Conservation (phyloP, 2,329 filamentous ascomycete species). For the Calonectria hongkongensis region DNA sequence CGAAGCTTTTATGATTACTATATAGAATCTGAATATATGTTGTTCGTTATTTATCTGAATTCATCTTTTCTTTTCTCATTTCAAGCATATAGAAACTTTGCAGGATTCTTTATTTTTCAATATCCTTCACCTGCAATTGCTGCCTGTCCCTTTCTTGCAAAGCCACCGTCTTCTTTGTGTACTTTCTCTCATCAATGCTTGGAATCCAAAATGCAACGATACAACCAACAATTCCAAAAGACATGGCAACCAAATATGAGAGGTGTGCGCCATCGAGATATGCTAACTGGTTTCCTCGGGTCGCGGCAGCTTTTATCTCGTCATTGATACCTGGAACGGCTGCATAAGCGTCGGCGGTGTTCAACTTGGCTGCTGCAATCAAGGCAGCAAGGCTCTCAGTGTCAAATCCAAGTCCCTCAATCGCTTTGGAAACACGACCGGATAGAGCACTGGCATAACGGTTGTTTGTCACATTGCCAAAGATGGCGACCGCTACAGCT, state of each 20-base stretch:
- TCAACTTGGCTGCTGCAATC: constrained; percentile 24
- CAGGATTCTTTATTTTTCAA: too few relatives aligned
- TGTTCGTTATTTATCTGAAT: too few relatives aligned
- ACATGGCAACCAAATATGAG: constrained; percentile 38
- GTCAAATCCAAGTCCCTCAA: constrained; percentile 21
- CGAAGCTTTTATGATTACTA: too few relatives aligned
- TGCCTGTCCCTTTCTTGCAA: constrained; percentile 33
- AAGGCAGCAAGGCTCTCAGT: neutral
- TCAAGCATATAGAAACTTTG: too few relatives aligned
- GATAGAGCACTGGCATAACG: constrained; percentile 30
- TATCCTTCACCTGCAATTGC: constrained; percentile 20
- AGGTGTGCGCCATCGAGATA: constrained; percentile 39
- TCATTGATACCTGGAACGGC: constrained; percentile 30
- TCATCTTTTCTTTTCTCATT: too few relatives aligned
- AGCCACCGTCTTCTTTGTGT: constrained; percentile 40
- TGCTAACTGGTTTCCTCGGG: constrained; percentile 31
- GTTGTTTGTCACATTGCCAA: constrained; percentile 39
- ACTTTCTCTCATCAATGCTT: constrained; percentile 36
- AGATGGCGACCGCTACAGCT: constrained; percentile 35
- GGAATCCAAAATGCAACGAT: constrained; percentile 38
- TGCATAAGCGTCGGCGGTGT: constrained; percentile 18
- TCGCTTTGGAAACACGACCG: constrained; percentile 1
- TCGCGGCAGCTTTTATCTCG: constrained; percentile 28
- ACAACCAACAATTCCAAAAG: constrained; percentile 34
- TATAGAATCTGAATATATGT: too few relatives aligned